Evolutionary conservation across 2,329 filamentous ascomycete genomes (phyloP), one percentile per base, ranked within the genome.

Genomic region (Sordariomycetes sp.): DNA sequence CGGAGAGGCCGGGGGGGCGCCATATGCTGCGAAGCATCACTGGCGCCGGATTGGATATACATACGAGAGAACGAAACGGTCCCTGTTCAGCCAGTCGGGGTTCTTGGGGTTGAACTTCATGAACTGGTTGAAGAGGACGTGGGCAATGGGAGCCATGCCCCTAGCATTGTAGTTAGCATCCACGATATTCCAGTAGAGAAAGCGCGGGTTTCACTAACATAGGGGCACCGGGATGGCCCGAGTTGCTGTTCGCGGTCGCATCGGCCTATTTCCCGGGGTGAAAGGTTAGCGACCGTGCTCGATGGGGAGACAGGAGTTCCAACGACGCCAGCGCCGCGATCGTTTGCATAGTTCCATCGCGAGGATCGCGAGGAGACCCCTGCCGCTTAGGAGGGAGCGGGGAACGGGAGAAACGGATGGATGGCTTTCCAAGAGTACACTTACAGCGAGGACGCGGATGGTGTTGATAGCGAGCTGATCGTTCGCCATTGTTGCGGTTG

Each of bases 31-130:
- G 22, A 43, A 11, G 34, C 20, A 32, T 20, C 35, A 43, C 20
- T 35, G 18, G 18, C 16, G 7, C 18, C 16, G 10, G 34, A 24
- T 7, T 24, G 53, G 34, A 55, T 51, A 52, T 22, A 88, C 92
- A 83, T 84, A 97, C 92, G 94, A 99, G 73, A 99, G 91, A 62
- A 99, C 91, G 72, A 99, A 99, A 75, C 94, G 89, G 78, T 99
- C 94, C 71, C 94, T 88, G 85, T 97, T 97, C 69, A 94, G 70
- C 92, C 92, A 99, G 64, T 90, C 82, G 68, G 94, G 90, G 85
- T 96, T 97, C 87, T 97, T 95, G 69, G 94, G 94, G 87, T 97
- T 99, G 85, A 97, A 99, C 74, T 79, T 95, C 90, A 99, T 90
- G 83, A 97, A 95, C 77, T 94, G 95, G 85, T 96, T 96, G 81